Evolutionary conservation across 805 yeast genomes (phyloP).

Genomic region (Teunomyces barrocoloradensis): DNA sequence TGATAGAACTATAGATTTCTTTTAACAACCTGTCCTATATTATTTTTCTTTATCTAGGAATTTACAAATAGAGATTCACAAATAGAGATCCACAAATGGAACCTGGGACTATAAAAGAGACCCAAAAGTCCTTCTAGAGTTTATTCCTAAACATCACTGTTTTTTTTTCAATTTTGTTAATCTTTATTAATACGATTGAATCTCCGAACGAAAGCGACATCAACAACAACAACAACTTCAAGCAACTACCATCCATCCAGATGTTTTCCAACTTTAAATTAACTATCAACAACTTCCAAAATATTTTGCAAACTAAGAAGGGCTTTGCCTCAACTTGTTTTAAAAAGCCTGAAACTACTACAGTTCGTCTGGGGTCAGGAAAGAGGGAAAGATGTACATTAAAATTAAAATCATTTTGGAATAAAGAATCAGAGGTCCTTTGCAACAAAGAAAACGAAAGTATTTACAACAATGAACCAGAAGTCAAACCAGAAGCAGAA

Average conservation of each 20-base stretch:
- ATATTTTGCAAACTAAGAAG: background rate
- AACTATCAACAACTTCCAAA: background rate
- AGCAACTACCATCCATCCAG: background rate
- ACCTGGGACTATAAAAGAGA: background rate
- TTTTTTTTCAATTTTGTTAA: background rate
- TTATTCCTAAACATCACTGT: background rate
- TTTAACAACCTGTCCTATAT: background rate
- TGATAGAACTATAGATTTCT: no score
- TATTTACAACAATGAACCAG: no score
- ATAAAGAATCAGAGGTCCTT: no score
- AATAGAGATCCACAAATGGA: background rate
- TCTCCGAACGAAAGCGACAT: background rate
- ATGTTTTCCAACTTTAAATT: background rate
- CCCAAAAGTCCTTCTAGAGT: background rate
- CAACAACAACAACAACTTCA: background rate
- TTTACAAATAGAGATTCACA: background rate
- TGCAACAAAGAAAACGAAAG: no score
- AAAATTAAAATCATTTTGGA: no score
- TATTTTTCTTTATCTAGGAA: background rate
- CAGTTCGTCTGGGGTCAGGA: background rate
- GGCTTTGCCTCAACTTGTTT: background rate
- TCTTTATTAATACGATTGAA: background rate
- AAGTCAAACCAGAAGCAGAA: no score
- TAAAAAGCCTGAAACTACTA: background rate
- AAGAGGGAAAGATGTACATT: background rate